Conservation (phyloP, 2,329 filamentous ascomycete species). For the Fusarium caatingaense region DNA sequence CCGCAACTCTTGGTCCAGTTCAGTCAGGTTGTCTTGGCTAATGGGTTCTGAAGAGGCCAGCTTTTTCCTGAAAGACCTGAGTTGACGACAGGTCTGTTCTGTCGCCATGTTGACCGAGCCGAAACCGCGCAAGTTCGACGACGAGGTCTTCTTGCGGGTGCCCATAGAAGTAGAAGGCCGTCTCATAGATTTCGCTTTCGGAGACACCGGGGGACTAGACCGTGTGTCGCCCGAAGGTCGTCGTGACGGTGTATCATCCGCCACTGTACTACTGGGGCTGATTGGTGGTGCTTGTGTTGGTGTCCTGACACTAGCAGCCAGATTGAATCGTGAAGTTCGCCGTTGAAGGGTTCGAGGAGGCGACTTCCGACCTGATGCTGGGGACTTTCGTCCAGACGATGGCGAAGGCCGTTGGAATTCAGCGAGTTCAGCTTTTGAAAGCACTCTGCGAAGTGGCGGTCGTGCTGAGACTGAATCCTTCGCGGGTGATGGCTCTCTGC, state of each 20-base stretch:
- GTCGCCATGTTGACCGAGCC: constrained; percentile 71
- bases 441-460: constrained; percentile 83
- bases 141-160: constrained; percentile 62
- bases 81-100: constrained; percentile 71
- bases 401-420: constrained; percentile 73
- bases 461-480: constrained; percentile 67
- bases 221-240: constrained; percentile 58
- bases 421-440: constrained; percentile 88
- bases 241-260: constrained; percentile 60
- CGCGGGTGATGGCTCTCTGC: constrained; percentile 65
- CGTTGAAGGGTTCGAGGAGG: constrained; percentile 66
- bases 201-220: constrained; percentile 63
- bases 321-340: constrained; percentile 64
- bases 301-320: constrained; percentile 53
- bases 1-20: constrained; percentile 73
- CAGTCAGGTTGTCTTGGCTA: constrained; percentile 67
- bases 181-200: constrained; percentile 59
- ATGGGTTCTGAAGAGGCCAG: constrained; percentile 67
- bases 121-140: constrained; percentile 60
- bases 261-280: constrained; percentile 55
- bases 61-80: constrained; percentile 73
- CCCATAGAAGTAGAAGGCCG: constrained; percentile 67
- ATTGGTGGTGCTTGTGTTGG: constrained; percentile 54
- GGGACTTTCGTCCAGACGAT: constrained; percentile 61
- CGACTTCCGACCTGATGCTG: constrained; percentile 62